phyloP scores from a whole-genome alignment of 352 stramenopile genomes.

The Thalassiosira delicatula region DNA sequence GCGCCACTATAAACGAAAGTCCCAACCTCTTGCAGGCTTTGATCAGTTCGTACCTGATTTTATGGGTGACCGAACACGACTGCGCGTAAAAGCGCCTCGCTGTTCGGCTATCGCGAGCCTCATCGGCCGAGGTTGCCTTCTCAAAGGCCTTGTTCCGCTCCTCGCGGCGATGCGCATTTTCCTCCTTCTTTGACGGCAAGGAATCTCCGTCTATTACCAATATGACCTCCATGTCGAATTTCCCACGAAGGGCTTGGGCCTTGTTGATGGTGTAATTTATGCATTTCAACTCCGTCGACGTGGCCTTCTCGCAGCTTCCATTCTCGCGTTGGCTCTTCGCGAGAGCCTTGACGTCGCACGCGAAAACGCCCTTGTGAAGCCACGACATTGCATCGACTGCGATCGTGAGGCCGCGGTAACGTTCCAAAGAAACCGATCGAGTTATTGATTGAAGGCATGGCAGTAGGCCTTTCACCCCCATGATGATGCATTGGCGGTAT shows the following conservation, averaged over 20 bases:
- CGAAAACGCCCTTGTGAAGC: constrained; percentile 64
- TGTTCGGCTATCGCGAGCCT: constrained; percentile 46
- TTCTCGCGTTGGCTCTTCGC: constrained; percentile 50
- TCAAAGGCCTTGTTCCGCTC: constrained; percentile 54
- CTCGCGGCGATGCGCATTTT: constrained; percentile 50
- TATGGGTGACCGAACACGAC: constrained; percentile 58
- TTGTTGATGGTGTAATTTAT: constrained; percentile 56
- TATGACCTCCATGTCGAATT: constrained; percentile 60
- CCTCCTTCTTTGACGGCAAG: constrained; percentile 63
- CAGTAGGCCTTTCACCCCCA: constrained; percentile 68
- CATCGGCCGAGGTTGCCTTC: constrained; percentile 49
- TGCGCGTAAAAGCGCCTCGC: constrained; percentile 62
- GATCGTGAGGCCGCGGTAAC: constrained; percentile 62
- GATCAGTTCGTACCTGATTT: constrained; percentile 76
- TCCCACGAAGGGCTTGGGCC: constrained; percentile 27
- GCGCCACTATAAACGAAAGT: constrained; percentile 93
- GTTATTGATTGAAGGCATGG: constrained; percentile 61
- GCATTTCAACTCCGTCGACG: constrained; percentile 48
- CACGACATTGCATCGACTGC: constrained; percentile 71
- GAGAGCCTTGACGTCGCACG: constrained; percentile 56
- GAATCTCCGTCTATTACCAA: constrained; percentile 71
- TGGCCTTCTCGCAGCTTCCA: constrained; percentile 6
- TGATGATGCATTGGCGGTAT: no score
- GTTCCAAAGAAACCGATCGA: constrained; percentile 46
- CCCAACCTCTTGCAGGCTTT: constrained; percentile 39